Evolutionary conservation across 148 eudicot species (phyloP), one percentile per base, ranked within the genome.

Genomic region (Rheum nobile): DNA sequence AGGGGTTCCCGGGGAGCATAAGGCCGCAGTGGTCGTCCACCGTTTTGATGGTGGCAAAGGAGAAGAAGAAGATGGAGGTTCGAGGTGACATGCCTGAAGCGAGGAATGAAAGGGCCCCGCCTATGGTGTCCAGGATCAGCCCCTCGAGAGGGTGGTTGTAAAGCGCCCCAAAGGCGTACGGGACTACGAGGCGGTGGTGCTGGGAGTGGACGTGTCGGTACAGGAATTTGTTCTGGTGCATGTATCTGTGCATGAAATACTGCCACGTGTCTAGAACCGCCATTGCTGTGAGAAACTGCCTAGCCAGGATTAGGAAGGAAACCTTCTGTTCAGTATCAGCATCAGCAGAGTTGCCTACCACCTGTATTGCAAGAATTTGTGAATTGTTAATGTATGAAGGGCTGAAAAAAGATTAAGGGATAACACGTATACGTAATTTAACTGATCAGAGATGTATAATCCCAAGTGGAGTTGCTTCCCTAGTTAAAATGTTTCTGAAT

Each of bases 321-420:
- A 57, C 35, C 8, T 50, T 72, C 65, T 50, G 61, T 72, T 48
- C 65, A n/a, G 28, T 22, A 13, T 10, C 75, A 31, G 41, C 63
- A 4, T 72, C 75, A 8, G 41, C 63, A 17, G 86, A 81, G 73
- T 78, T 81, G 72, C 88, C 91, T 1, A 92, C 90, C 57, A 93
- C 90, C 98, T 93, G 63, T 24, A 77, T 28, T 19, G 72, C 59
- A 72, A 48, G 63, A 32, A 59, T 59, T 59, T 59, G 19, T 13
- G 17, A 29, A 12, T 14, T 63, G 29, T 5, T n/a, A 50, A 13
- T n/a, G n/a, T n/a, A n/a, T n/a, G n/a, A 55, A 9, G 63, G 29
- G 9, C 28, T 24, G 31, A n/a, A 55, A 24, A 11, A 22, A 22
- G 14, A 55, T 26, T 8, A 14, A 9, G 4, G 19, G 17, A 32